phyloP scores from a whole-genome alignment of 148 eudicot genomes.

The Cornus kousa region DNA sequence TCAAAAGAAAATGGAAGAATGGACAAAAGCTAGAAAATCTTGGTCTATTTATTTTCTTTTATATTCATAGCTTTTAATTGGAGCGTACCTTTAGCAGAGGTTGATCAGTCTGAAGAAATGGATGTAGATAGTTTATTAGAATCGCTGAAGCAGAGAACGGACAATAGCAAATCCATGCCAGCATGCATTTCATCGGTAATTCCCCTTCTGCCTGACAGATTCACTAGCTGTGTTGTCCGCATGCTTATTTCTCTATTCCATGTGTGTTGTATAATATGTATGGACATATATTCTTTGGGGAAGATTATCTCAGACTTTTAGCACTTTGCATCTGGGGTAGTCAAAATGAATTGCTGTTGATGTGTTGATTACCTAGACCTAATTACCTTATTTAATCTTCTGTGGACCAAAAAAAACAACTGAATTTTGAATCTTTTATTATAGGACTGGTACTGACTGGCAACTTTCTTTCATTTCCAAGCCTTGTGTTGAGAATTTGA shows the following conservation, averaged over 20 bases:
- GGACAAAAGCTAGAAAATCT: neutral
- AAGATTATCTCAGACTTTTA: too few relatives aligned
- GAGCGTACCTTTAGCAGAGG: slow-evolving; percentile 34
- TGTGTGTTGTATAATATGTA: neutral
- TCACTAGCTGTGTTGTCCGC: neutral
- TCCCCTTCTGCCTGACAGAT: neutral
- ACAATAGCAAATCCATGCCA: slow-evolving; percentile 36
- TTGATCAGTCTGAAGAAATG: slow-evolving; percentile 44
- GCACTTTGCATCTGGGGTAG: too few relatives aligned
- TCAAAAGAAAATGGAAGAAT: neutral
- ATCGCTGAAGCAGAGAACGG: slow-evolving; percentile 51
- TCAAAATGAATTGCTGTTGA: too few relatives aligned
- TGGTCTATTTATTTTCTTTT: neutral
- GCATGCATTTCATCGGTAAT: slow-evolving; percentile 76
- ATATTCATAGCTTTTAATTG: slow-evolving; percentile 12
- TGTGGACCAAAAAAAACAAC: too few relatives aligned
- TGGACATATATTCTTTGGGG: too few relatives aligned
- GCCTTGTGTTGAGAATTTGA: neutral
- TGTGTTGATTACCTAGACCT: too few relatives aligned
- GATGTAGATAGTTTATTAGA: slow-evolving; percentile 56
- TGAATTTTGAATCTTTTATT: too few relatives aligned
- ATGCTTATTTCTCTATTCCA: neutral
- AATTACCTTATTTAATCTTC: too few relatives aligned
- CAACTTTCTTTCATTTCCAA: neutral
- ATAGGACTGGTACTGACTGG: neutral